Conservation (phyloP, 2,329 filamentous ascomycete genomes). For the Fusarium subglutinans region DNA sequence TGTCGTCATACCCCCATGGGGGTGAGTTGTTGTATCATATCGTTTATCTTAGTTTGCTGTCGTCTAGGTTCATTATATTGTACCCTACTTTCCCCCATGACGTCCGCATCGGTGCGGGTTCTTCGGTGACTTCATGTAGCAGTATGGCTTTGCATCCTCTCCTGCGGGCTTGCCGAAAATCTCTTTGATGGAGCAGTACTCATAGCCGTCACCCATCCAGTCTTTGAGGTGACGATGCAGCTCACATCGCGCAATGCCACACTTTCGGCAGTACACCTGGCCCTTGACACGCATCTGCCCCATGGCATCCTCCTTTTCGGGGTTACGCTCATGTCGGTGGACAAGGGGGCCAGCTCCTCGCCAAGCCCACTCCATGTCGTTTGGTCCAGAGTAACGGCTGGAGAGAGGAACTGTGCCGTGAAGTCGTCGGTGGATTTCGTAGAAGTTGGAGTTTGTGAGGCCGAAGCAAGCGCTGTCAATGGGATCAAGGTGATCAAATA, state of each 20-base stretch:
- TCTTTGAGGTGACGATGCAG: constrained; percentile 69
- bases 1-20: constrained; percentile 26
- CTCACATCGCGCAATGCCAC: constrained; percentile 68
- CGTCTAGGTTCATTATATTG: constrained; percentile 12
- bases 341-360: constrained; percentile 61
- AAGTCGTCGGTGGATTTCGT: constrained; percentile 65
- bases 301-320: constrained; percentile 44
- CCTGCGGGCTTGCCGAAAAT: constrained; percentile 62
- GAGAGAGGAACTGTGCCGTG: constrained; percentile 66
- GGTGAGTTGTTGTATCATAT: constrained; percentile 11
- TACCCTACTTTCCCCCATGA: constrained; percentile 52
- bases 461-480: constrained; percentile 72
- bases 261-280: constrained; percentile 70
- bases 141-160: constrained; percentile 59
- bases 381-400: constrained; percentile 66
- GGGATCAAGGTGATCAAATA: constrained; percentile 71
- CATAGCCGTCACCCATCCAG: constrained; percentile 65
- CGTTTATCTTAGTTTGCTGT: neutral
- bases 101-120: constrained; percentile 67
- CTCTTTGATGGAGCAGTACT: constrained; percentile 70
- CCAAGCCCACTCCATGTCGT: constrained; percentile 72
- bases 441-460: constrained; percentile 66
- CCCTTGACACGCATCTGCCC: constrained; percentile 63
- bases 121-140: constrained; percentile 68
- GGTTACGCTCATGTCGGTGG: constrained; percentile 37